Conservation (phyloP, 257 asterid species). For the Nicotiana attenuata region DNA sequence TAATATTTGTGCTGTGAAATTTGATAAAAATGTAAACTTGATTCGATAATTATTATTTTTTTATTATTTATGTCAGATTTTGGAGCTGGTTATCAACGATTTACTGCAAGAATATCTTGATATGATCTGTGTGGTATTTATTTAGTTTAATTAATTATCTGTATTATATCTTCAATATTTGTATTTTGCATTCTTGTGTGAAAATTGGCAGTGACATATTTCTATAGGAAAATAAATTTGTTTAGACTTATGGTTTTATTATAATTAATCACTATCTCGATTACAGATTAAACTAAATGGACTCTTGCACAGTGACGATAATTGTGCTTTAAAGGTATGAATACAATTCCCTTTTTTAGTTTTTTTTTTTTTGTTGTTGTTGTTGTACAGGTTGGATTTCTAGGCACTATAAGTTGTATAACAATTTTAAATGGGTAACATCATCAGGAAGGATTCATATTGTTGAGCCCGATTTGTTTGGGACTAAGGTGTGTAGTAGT, state of each 20-base stretch:
- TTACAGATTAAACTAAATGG: constrained; percentile 86
- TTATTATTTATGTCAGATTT: constrained; percentile 41
- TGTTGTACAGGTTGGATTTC: not conserved
- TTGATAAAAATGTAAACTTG: not conserved
- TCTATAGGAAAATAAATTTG: not conserved
- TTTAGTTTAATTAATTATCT: not conserved
- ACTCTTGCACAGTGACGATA: constrained; percentile 78
- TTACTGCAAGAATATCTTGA: constrained; percentile 67
- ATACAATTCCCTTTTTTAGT: not conserved
- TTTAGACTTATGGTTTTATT: constrained; percentile 7
- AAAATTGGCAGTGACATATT: not conserved
- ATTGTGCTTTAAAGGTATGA: constrained; percentile 81
- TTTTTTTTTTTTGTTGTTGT: not conserved
- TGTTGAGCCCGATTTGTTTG: too few species aligned
- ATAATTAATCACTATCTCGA: constrained; percentile 8
- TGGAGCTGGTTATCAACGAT: constrained; percentile 83
- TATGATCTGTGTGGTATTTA: constrained; percentile 69
- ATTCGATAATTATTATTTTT: not conserved
- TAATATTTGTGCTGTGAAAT: not conserved
- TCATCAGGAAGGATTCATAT: too few species aligned
- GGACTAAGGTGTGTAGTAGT: too few species aligned
- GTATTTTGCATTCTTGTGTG: too few species aligned
- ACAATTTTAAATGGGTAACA: too few species aligned
- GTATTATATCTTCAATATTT: too few species aligned
- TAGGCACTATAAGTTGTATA: not conserved